Evolutionary conservation across 2,329 filamentous ascomycete genomes (phyloP).

Genomic region (Phaeosphaeriaceae sp.): DNA sequence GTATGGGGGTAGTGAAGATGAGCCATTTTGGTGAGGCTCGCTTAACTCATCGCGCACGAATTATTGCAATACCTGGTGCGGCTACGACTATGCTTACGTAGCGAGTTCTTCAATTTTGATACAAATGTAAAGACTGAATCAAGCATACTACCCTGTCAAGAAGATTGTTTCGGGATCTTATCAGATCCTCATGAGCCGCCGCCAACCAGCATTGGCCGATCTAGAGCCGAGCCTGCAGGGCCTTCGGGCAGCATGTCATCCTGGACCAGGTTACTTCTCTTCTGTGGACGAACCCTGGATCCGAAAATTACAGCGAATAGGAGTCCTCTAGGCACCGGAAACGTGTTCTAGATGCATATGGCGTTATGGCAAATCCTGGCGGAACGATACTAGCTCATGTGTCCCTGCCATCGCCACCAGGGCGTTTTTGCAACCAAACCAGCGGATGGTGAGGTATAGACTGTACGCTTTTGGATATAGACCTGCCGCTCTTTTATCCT

Average conservation of each 20-base stretch:
- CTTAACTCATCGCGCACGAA: no score
- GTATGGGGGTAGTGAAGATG: no score
- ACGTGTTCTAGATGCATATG: constrained; percentile 29
- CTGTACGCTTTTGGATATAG: constrained; percentile 25
- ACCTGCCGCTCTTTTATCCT: background rate
- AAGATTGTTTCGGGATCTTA: background rate
- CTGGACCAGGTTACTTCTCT: background rate
- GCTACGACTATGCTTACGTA: no score
- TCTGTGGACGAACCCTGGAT: constrained; percentile 8
- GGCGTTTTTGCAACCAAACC: constrained; percentile 19
- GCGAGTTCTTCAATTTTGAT: no score
- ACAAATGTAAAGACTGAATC: no score
- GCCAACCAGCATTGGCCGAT: constrained; percentile 1
- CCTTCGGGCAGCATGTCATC: constrained; percentile 1
- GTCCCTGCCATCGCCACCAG: constrained; percentile 32
- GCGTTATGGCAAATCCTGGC: constrained; percentile 19
- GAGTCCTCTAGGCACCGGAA: constrained; percentile 3
- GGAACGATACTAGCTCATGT: constrained; percentile 29
- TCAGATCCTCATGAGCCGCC: background rate
- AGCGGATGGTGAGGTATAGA: constrained; percentile 31
- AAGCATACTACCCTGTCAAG: no score
- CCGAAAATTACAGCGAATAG: constrained; percentile 14
- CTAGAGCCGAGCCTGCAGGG: constrained; percentile 5
- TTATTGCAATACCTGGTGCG: no score
- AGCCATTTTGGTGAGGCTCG: no score